Percentiles rank a stretch among this genome's conserved stretches.
Conservation (phyloP, 2,329 filamentous ascomycete genomes). For the Penicillium hordei region DNA sequence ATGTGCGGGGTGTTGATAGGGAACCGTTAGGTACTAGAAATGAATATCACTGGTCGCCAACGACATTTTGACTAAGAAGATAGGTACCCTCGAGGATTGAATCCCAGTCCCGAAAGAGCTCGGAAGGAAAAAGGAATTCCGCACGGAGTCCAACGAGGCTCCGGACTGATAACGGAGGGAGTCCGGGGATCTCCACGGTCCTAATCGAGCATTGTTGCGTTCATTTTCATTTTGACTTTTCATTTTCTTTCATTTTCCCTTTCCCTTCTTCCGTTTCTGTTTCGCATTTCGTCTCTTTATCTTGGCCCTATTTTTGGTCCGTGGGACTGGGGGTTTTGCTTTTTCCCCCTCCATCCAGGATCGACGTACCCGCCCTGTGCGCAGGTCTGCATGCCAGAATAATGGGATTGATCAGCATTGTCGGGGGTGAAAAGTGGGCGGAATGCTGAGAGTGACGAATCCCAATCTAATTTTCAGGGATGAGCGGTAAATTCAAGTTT, state of each 20-base stretch:
- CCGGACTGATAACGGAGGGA: slow-evolving; percentile 1
- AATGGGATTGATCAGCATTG: slow-evolving; percentile 1
- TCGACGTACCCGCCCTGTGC: slow-evolving; percentile 12
- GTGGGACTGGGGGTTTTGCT: neutral
- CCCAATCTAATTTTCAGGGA: neutral
- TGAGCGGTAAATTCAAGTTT: neutral
- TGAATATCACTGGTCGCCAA: neutral
- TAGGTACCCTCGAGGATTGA: neutral
- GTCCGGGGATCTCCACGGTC: neutral
- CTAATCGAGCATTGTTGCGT: neutral
- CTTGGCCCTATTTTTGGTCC: neutral
- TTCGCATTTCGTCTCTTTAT: neutral
- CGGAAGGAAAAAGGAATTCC: neutral
- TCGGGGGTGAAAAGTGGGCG: neutral
- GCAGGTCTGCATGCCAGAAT: slow-evolving; percentile 7
- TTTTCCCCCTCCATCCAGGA: neutral
- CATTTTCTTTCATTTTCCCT: neutral
- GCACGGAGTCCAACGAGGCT: neutral
- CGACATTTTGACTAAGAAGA: neutral
- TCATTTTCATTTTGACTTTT: neutral
- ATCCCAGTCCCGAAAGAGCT: neutral
- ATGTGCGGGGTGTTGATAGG: neutral
- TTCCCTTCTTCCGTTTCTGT: neutral
- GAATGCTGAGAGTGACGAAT: slow-evolving; percentile 1
- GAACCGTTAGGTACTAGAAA: slow-evolving; percentile 1